Evolutionary conservation across 768 basidiomycete genomes (phyloP).

Genomic region (Pholiota microspora): DNA sequence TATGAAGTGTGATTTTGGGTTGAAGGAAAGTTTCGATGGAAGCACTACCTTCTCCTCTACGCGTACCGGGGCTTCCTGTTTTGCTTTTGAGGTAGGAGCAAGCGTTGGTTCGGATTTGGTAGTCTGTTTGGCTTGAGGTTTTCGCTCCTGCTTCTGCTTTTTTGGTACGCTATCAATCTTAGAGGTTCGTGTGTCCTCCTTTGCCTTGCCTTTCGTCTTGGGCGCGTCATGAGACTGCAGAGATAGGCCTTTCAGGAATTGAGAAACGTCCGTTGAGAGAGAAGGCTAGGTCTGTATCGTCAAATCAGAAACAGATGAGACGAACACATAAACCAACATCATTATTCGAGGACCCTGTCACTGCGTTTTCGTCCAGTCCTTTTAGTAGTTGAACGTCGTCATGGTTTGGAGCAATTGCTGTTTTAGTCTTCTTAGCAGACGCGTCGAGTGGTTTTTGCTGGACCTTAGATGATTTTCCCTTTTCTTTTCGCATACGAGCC

Average conservation of each 20-base stretch:
- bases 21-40: conserved; percentile 33
- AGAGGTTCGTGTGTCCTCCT: conserved; percentile 4
- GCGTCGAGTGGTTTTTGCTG: conserved; percentile 31
- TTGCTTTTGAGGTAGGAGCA: conserved; percentile 8
- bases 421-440: no score
- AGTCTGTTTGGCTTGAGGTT: conserved; percentile 13
- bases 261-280: conserved; percentile 44
- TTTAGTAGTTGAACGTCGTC: conserved; percentile 46
- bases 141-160: conserved; percentile 11
- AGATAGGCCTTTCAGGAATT: conserved; percentile 43
- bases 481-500: conserved; percentile 19
- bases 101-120: conserved; percentile 7
- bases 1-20: conserved; percentile 37
- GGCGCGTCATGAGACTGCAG: conserved; percentile 17
- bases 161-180: background rate
- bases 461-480: conserved; percentile 8
- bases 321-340: conserved; percentile 29
- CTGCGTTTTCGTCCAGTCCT: conserved; percentile 31
- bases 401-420: conserved; percentile 49
- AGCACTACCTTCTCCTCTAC: conserved; percentile 23
- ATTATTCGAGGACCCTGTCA: conserved; percentile 24
- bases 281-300: conserved; percentile 28
- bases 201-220: conserved; percentile 12
- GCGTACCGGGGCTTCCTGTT: background rate
- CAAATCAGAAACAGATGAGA: background rate